phyloP scores from a whole-genome alignment of 805 yeast genomes.

The Alloascoidea hylecoeti region DNA sequence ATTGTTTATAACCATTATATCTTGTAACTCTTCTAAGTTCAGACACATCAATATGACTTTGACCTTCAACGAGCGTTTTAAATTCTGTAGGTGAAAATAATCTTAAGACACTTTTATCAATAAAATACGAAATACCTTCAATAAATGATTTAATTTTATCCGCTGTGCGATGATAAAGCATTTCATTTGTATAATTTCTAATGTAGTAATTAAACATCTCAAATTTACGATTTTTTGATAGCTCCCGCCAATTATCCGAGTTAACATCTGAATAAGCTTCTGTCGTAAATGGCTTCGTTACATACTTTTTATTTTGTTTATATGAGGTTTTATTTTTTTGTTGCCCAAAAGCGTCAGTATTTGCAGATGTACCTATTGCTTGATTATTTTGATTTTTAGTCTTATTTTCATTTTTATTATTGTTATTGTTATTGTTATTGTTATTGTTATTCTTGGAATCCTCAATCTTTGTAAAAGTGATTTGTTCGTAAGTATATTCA shows the following conservation, averaged over 20 bases:
- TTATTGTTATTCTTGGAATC: neutral
- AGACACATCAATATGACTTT: conserved; percentile 21
- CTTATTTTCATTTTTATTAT: neutral
- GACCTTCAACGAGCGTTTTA: conserved; percentile 24
- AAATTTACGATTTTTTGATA: neutral
- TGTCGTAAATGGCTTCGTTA: neutral
- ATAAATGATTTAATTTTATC: conserved; percentile 8
- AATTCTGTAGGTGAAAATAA: conserved; percentile 9
- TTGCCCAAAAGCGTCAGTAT: neutral
- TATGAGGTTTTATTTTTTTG: neutral
- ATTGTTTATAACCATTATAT: conserved; percentile 26
- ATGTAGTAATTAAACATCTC: neutral
- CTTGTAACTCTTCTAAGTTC: conserved; percentile 25
- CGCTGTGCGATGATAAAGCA: neutral
- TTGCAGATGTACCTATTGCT: neutral
- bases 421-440: neutral
- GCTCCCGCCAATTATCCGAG: neutral
- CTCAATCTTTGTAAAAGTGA: too few relatives aligned
- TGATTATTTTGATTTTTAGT: too few relatives aligned
- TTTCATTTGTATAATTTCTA: neutral
- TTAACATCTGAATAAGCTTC: neutral
- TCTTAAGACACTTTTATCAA: conserved; percentile 6
- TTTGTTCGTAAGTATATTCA: conserved; percentile 1
- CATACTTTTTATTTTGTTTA: neutral
- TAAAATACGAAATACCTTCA: conserved; percentile 10